Evolutionary conservation across 495 filamentous ascomycete species (phyloP).

Genomic region (Aspergillus egyptiacus): DNA sequence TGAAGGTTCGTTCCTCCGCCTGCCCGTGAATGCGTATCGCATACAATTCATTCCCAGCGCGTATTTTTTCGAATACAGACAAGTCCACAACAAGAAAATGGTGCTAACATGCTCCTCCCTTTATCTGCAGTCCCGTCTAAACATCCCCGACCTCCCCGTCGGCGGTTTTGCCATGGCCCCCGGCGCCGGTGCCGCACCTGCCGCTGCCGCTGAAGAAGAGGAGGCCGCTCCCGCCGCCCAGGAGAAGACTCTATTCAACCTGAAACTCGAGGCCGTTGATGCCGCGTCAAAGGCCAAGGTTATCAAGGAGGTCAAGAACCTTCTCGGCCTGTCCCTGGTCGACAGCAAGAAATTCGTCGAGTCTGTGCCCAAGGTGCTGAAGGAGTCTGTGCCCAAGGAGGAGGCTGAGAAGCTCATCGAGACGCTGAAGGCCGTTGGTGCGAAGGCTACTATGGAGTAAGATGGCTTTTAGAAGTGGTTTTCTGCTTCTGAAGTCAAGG

Average conservation of each 20-base stretch:
- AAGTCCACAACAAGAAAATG: background rate
- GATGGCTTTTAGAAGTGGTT: background rate
- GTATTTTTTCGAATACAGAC: background rate
- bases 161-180: conserved; percentile 73
- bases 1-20: conserved; percentile 62
- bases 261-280: conserved; percentile 88
- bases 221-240: conserved; percentile 72
- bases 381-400: conserved; percentile 96
- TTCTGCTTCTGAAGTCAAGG: background rate
- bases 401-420: conserved; percentile 98
- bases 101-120: background rate
- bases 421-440: conserved; percentile 86
- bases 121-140: conserved; percentile 75
- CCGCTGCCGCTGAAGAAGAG: conserved; percentile 75
- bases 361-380: conserved; percentile 94
- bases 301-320: conserved; percentile 97
- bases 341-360: conserved; percentile 99
- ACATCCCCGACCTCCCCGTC: conserved; percentile 95
- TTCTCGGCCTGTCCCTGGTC: conserved; percentile 92
- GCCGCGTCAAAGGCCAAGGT: conserved; percentile 89
- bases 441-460: conserved; percentile 86
- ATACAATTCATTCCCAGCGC: background rate
- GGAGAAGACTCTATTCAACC: conserved; percentile 96
- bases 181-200: conserved; percentile 50
- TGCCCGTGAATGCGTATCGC: background rate